A percentile compares a stretch with the other conserved stretches of the same genome.
These are phyloP conservation scores for Synchytrium microbalum DNA, from an alignment of 371 early-diverging fungal genomes.

Conservation along the genomic window DNA sequence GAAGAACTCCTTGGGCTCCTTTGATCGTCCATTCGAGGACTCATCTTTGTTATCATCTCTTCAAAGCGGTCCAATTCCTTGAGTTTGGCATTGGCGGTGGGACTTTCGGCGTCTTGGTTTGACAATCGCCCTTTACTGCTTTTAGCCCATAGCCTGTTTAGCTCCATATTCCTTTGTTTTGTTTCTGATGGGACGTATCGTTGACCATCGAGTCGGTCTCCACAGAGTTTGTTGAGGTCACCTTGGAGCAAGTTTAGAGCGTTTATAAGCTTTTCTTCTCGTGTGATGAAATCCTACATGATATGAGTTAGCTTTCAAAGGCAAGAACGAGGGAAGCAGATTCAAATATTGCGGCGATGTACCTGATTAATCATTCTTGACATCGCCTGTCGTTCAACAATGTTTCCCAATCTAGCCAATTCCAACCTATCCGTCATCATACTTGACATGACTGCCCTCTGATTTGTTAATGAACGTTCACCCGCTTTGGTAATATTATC, in stretches of 20 bases:
- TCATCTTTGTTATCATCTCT: not conserved
- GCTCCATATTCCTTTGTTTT: conserved; percentile 23
- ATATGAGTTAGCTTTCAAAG: not conserved
- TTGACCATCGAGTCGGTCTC: conserved; percentile 14
- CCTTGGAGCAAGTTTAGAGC: conserved; percentile 16
- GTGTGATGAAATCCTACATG: conserved; percentile 4
- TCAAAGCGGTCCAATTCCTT: not conserved
- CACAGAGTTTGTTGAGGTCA: conserved; percentile 16
- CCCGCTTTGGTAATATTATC: conserved; percentile 24
- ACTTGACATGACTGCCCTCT: conserved; percentile 17
- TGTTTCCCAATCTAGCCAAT: conserved; percentile 13
- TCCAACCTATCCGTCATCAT: conserved; percentile 17
- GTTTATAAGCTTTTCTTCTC: conserved; percentile 8
- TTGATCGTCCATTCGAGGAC: not conserved
- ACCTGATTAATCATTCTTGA: conserved; percentile 27
- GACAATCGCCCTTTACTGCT: conserved; percentile 12
- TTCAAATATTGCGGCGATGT: not conserved
- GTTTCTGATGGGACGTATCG: conserved; percentile 18
- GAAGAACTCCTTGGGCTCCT: not conserved
- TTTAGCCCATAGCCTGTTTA: conserved; percentile 8
- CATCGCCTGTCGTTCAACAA: conserved; percentile 18
- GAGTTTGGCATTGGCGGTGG: not conserved
- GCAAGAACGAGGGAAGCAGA: not conserved
- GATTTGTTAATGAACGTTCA: conserved; percentile 21
- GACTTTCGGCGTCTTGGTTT: conserved; percentile 22